Evolutionary conservation across 495 filamentous ascomycete genomes (phyloP), one percentile per base, ranked within the genome.

Genomic region (Xylaria cubensis): DNA sequence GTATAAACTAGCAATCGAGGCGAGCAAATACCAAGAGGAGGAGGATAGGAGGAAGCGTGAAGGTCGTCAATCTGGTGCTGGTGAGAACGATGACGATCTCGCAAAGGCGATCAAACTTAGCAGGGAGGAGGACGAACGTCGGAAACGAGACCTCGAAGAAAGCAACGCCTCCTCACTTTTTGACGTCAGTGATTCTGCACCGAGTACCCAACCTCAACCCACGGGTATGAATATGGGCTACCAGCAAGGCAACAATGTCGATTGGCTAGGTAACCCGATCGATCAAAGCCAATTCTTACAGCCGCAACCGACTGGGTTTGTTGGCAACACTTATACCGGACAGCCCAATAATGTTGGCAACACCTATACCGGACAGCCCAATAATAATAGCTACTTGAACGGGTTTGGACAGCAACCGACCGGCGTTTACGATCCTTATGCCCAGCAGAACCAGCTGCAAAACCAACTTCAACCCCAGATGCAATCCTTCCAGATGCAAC

Each of bases 51-150:
- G 86, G 80, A 91, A 88, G 81, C 83, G 87, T 68, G 93, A 97
- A 78, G 93, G 95, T 75, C 88, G 89, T 73, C 88, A 86, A 73
- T 86, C 84, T 70, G 84, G 85, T 9, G 83, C 85, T 13, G 84
- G 84, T 46, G 84, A 84, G 21, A 90, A 94, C 19, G 94, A 96
- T 73, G 93, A 94, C 74, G 94, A 97, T 79, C 87, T 98, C 42
- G 94, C 92, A 61, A 98, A 97, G 79, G 97, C 97, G 10, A 96
- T 99, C 79, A 97, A 94, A 83, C 88, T 99, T 21, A 98, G 96
- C 79, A 92, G 93, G 81, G 95, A 98, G 79, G 95, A 98, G 77
- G 89, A 91, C 61, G 97, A 98, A 76, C 86, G 96, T 73, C 90
- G 96, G 61, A 91, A 91, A 78, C 90, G 92, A 59, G 94, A 98